Conservation (phyloP, 1,284 basidiomycete genomes). For the Bondarzewia mesenterica region DNA sequence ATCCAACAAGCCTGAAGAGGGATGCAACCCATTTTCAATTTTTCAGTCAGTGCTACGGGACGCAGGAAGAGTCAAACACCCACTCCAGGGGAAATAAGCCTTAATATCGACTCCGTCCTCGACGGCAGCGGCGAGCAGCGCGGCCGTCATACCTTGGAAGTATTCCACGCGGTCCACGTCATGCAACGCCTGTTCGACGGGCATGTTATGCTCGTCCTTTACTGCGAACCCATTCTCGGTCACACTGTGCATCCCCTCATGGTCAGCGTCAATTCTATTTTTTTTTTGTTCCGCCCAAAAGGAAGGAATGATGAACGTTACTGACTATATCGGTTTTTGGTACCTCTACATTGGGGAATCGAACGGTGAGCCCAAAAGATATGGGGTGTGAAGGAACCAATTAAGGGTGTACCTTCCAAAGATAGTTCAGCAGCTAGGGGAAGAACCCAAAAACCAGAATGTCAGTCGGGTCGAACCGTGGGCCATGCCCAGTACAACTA, state of each 20-base stretch:
- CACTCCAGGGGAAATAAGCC: slow-evolving; percentile 70
- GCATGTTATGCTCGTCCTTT: slow-evolving; percentile 52
- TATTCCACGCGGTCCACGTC: slow-evolving; percentile 64
- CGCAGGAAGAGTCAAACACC: slow-evolving; percentile 8
- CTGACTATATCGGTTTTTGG: slow-evolving; percentile 56
- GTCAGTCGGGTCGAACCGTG: neutral
- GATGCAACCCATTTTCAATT: neutral
- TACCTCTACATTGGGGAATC: slow-evolving; percentile 30
- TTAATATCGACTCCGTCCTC: slow-evolving; percentile 61
- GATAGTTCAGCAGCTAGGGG: slow-evolving; percentile 50
- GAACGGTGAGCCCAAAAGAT: slow-evolving; percentile 7
- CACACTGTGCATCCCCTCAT: slow-evolving; percentile 29
- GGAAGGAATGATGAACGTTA: slow-evolving; percentile 1
- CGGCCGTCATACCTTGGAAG: slow-evolving; percentile 55
- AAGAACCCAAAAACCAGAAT: slow-evolving; percentile 19
- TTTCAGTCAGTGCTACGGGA: neutral
- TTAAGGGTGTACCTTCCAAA: slow-evolving; percentile 62
- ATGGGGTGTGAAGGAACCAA: no score
- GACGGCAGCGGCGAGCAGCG: slow-evolving; percentile 49
- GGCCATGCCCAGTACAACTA: neutral
- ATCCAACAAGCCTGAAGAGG: slow-evolving; percentile 45
- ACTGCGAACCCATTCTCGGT: slow-evolving; percentile 72
- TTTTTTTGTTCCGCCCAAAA: no score
- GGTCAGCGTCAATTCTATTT: neutral
- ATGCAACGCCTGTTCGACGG: slow-evolving; percentile 47